Conservation (phyloP, 2,329 filamentous ascomycete species). For the Colletotrichum sp. region DNA sequence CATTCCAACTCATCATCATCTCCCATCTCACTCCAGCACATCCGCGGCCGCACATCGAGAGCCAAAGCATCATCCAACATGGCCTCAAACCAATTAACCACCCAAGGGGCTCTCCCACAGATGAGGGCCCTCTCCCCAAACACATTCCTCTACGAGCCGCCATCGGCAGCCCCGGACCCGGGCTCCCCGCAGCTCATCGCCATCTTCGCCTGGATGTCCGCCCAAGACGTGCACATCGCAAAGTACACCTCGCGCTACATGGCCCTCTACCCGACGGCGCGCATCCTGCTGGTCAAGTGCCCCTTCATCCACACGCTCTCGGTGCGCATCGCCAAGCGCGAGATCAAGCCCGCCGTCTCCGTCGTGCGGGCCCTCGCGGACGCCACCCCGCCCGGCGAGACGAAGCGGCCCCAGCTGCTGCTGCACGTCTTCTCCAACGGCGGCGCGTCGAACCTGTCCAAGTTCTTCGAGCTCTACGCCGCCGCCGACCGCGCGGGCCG, state of each 20-base stretch:
- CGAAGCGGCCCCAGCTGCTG: slow-evolving; percentile 36
- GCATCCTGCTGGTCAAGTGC: slow-evolving; percentile 52
- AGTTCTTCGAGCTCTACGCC: slow-evolving; percentile 40
- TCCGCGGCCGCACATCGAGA: neutral
- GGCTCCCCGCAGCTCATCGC: slow-evolving; percentile 50
- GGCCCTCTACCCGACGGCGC: slow-evolving; percentile 45
- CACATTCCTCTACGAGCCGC: slow-evolving; percentile 40
- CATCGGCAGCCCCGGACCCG: neutral
- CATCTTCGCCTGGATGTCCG: slow-evolving; percentile 56
- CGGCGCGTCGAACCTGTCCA: slow-evolving; percentile 46
- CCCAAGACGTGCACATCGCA: slow-evolving; percentile 52
- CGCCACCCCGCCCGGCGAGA: slow-evolving; percentile 19
- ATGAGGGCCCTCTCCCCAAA: slow-evolving; percentile 43
- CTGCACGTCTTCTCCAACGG: slow-evolving; percentile 60
- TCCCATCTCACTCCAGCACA: neutral
- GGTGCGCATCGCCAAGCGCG: slow-evolving; percentile 30
- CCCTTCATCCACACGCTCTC: slow-evolving; percentile 40
- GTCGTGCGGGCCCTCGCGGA: slow-evolving; percentile 38
- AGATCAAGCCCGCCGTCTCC: slow-evolving; percentile 43
- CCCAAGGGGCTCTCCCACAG: slow-evolving; percentile 30
- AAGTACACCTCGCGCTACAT: slow-evolving; percentile 56
- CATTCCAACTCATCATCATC: neutral
- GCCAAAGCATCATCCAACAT: slow-evolving; percentile 23
- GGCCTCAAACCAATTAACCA: slow-evolving; percentile 26
- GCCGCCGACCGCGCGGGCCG: slow-evolving; percentile 23